Evolutionary conservation across 2,329 filamentous ascomycete species (phyloP).

Genomic region (Aspergillus jensenii): DNA sequence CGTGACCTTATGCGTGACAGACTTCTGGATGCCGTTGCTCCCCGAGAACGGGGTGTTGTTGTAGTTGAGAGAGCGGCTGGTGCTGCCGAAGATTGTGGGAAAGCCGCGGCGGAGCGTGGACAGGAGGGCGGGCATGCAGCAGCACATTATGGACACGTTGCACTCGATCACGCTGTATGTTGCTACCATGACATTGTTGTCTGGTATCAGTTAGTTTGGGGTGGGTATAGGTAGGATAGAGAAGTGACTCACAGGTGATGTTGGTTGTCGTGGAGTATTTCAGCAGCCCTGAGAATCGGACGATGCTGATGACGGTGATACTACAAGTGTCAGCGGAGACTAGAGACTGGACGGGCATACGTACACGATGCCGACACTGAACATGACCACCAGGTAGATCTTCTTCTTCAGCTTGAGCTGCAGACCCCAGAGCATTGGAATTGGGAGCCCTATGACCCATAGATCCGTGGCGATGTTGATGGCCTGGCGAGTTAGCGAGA

Average conservation of each 20-base stretch:
- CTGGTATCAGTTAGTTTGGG: neutral
- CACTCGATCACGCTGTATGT: conserved; percentile 1
- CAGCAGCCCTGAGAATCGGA: neutral
- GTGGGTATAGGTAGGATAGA: neutral
- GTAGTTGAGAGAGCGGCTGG: neutral
- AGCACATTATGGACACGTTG: conserved; percentile 3
- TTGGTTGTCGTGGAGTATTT: neutral
- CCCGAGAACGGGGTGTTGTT: neutral
- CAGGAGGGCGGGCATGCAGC: conserved; percentile 3
- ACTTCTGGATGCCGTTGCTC: neutral
- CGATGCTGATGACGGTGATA: neutral
- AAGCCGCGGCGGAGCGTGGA: neutral
- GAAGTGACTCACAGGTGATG: neutral
- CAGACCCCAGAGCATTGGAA: neutral
- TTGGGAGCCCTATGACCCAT: neutral
- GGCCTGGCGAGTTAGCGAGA: neutral
- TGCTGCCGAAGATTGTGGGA: neutral
- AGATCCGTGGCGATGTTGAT: conserved; percentile 2
- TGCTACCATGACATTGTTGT: conserved; percentile 5
- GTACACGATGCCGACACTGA: neutral
- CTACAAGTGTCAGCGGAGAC: neutral
- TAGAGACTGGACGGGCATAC: neutral
- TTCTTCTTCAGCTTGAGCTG: conserved; percentile 2
- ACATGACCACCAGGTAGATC: neutral
- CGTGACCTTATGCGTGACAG: neutral